These are phyloP conservation scores for Eucalyptus regnans DNA, from an alignment of 345 rosid species.

Conservation along the genomic window DNA sequence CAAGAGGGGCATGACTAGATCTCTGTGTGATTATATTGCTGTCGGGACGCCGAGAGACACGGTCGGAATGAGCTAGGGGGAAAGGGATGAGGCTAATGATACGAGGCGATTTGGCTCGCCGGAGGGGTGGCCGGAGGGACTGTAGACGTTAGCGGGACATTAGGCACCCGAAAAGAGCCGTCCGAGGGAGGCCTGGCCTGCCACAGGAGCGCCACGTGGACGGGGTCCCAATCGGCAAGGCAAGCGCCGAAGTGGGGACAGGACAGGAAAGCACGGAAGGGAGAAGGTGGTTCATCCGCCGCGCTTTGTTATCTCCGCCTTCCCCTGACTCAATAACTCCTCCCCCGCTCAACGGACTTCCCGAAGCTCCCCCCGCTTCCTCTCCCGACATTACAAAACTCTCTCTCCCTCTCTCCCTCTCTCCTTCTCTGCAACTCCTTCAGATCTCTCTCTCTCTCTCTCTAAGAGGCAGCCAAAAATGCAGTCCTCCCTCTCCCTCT, in stretches of 20 bases:
- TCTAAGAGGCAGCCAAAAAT: slow-evolving; percentile 1
- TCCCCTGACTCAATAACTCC: neutral
- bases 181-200: neutral
- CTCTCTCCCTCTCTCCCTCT: neutral
- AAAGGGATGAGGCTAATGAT: no score
- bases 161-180: fast-evolving
- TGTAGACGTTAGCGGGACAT: no score
- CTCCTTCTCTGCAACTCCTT: neutral
- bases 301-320: slow-evolving; percentile 6
- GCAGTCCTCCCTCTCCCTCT: slow-evolving; percentile 46
- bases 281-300: slow-evolving; percentile 33
- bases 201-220: neutral
- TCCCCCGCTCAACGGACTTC: slow-evolving; percentile 18
- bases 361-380: slow-evolving; percentile 4
- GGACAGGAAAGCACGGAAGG: neutral
- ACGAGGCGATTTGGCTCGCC: no score
- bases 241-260: neutral
- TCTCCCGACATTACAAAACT: neutral
- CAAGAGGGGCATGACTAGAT: no score
- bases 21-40: fast-evolving
- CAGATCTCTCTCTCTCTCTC: neutral
- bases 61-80: fast-evolving
- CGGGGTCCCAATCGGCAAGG: neutral
- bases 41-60: no score
- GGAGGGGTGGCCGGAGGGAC: no score